Conservation (phyloP, 345 rosid genomes). For the Citrus inodora region DNA sequence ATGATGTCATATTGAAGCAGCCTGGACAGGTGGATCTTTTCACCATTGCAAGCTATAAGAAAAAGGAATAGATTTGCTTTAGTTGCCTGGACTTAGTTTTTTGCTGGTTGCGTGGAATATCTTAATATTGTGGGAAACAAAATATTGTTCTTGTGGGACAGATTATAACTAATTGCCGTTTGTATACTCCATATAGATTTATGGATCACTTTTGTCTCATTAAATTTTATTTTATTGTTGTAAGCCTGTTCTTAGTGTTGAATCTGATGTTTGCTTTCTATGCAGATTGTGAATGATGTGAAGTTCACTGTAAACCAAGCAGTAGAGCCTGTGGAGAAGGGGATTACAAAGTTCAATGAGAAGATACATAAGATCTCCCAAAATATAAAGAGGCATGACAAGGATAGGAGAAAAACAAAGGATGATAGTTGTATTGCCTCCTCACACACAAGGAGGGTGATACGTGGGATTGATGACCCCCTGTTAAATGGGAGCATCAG, state of each 20-base stretch:
- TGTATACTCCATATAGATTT: no score
- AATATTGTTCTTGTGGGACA: neutral
- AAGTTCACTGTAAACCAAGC: constrained; percentile 95
- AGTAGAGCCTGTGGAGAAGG: constrained; percentile 94
- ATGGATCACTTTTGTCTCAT: neutral
- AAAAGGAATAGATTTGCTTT: neutral
- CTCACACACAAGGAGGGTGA: constrained; percentile 59
- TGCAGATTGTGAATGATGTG: constrained; percentile 93
- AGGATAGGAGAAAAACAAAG: constrained; percentile 72
- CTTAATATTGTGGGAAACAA: neutral
- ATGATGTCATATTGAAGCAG: neutral
- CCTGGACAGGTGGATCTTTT: neutral
- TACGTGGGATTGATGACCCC: constrained; percentile 94
- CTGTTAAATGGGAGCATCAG: constrained; percentile 86
- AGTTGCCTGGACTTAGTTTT: neutral
- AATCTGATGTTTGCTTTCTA: constrained; percentile 14
- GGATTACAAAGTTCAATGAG: constrained; percentile 83
- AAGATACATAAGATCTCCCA: constrained; percentile 83
- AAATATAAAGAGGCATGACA: constrained; percentile 80
- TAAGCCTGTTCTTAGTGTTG: constrained; percentile 4
- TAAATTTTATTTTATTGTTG: neutral
- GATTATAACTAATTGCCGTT: neutral
- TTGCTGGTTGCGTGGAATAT: neutral
- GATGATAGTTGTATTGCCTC: constrained; percentile 76
- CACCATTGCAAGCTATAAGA: neutral